Base-by-base conservation (phyloP, 2,329 filamentous ascomycete species). In the Stemphylium vesicarium region DNA sequence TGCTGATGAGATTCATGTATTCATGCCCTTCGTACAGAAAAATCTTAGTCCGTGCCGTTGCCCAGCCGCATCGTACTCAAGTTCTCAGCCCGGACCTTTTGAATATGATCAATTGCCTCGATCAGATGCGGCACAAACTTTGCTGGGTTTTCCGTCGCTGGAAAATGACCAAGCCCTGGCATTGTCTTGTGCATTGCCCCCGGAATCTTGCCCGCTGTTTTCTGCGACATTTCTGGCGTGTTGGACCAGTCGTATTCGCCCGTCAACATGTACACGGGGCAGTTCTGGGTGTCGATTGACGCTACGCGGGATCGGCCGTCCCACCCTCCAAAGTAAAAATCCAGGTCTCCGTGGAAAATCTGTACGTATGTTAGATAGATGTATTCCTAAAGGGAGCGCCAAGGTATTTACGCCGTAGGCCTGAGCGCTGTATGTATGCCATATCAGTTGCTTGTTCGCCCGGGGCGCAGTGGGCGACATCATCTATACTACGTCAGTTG, bases 261-360 rank as follows among this genome's bases (percentile, higher is more conserved):
- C 0, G 79, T 82, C 29, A 82, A 70, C 78, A 82, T 81, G 66
- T 77, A 82, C 1, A 82, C 78, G 2, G 80, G 80, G 51, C 80
- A 82, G 52, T 72, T 75, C 57, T 79, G 78, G 3, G 77, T 80
- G 57, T 83, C 76, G 64, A 83, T 82, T 7, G 66, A 67, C 0
- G 69, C 65, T 32, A 81, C 73, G 49, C 79, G 75, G 11, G 73
- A 67, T 22, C 80, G 77, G 9, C 78, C 80, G 60, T 82, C 80
- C 70, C 77, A 82, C 41, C 80, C 79, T 45, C 78, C 78, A 47
- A 82, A 82, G 71, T 81, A 82, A 65, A 82, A 82, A 64, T 82
- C 79, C 13, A 82, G 67, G 54, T 82, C 79, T 20, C 80, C 80
- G 62, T 82, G 80, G 72, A 82, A 82, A 43, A 82, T 80, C 70